phyloP scores from a whole-genome alignment of 208 protist species.

The Vickermania ingenoplastis region DNA sequence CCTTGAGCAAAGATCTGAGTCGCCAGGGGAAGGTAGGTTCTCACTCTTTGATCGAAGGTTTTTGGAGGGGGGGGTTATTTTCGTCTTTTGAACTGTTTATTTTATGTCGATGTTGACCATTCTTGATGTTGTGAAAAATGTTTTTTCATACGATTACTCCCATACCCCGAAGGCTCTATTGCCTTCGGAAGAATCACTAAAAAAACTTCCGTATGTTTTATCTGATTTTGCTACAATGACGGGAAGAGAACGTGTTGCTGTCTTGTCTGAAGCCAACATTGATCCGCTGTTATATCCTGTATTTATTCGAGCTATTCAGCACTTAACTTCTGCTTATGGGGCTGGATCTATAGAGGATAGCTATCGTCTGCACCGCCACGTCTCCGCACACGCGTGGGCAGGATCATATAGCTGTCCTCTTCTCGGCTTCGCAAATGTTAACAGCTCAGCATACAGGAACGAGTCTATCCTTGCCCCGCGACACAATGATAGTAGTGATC shows the following conservation, averaged over 20 bases:
- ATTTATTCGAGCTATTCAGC: conserved; percentile 69
- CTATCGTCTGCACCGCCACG: conserved; percentile 63
- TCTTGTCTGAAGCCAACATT: conserved; percentile 62
- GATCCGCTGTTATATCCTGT: conserved; percentile 58
- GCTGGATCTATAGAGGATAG: conserved; percentile 35
- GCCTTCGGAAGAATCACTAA: conserved; percentile 51
- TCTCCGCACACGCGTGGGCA: conserved; percentile 59
- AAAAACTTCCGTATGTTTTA: conserved; percentile 41
- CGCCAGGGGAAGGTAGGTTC: too few relatives aligned
- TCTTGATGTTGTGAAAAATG: conserved; percentile 51
- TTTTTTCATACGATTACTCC: conserved; percentile 77
- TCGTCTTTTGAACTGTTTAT: not conserved
- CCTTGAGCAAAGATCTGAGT: too few relatives aligned
- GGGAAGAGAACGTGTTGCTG: conserved; percentile 46
- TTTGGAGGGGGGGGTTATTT: not conserved
- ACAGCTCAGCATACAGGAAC: conserved; percentile 47
- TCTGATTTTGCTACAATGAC: conserved; percentile 70
- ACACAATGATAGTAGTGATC: not conserved
- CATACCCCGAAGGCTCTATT: conserved; percentile 45
- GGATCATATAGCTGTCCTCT: conserved; percentile 31
- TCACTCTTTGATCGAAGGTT: too few relatives aligned
- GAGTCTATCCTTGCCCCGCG: not conserved
- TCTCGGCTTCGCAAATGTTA: conserved; percentile 43
- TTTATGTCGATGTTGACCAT: conserved; percentile 44
- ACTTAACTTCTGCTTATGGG: conserved; percentile 53